phyloP scores from a whole-genome alignment of 2,329 filamentous ascomycete species.

The Fusarium chlamydosporum region DNA sequence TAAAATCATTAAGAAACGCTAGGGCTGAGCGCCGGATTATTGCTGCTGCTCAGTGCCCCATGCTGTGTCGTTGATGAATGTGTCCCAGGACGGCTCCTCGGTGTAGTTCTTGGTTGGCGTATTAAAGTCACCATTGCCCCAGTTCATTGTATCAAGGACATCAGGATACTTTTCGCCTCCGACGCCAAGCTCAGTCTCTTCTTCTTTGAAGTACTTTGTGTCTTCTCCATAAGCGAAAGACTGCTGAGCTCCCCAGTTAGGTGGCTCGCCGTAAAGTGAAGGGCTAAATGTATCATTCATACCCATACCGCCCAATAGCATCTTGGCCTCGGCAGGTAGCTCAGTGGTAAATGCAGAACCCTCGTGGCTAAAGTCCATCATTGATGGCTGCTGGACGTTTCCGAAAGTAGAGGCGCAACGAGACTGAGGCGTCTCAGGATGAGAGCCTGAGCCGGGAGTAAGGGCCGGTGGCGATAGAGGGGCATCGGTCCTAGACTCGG shows the following conservation, averaged over 20 bases:
- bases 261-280: slow-evolving; percentile 24
- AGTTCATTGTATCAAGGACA: slow-evolving; percentile 21
- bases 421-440: slow-evolving; percentile 43
- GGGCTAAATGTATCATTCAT: slow-evolving; percentile 28
- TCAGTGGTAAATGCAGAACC: slow-evolving; percentile 60
- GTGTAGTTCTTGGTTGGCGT: slow-evolving; percentile 26
- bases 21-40: not conserved
- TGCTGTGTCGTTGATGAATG: slow-evolving; percentile 52
- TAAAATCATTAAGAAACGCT: slow-evolving; percentile 30
- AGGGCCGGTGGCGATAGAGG: slow-evolving; percentile 49
- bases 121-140: slow-evolving; percentile 17
- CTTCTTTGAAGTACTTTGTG: slow-evolving; percentile 33
- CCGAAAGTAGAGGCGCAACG: slow-evolving; percentile 40
- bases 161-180: slow-evolving; percentile 32
- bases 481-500: slow-evolving; percentile 31
- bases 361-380: slow-evolving; percentile 41
- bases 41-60: slow-evolving; percentile 44
- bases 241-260: slow-evolving; percentile 20
- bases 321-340: slow-evolving; percentile 60
- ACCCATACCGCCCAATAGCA: slow-evolving; percentile 52
- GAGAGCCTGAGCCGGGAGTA: slow-evolving; percentile 50
- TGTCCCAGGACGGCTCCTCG: slow-evolving; percentile 54
- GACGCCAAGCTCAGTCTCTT: slow-evolving; percentile 8
- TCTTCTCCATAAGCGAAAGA: slow-evolving; percentile 22
- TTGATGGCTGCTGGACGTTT: slow-evolving; percentile 38